phyloP scores from a whole-genome alignment of 108 stramenopile genomes.

The Craspedostauros australis region DNA sequence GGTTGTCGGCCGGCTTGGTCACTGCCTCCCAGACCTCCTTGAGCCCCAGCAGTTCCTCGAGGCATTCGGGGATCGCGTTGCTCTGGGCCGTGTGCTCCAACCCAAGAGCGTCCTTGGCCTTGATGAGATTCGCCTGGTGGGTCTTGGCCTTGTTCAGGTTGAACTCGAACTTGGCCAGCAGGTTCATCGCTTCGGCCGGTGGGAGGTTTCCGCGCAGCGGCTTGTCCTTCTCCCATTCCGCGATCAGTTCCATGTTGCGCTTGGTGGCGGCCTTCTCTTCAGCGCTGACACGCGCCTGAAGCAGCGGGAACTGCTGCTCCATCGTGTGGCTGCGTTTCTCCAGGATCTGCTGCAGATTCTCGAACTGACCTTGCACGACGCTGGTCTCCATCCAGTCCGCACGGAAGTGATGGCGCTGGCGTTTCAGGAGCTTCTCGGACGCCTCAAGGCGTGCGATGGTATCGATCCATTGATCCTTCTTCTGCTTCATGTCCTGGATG shows the following conservation, averaged over 20 bases:
- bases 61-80: conserved; percentile 45
- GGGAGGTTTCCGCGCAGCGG: conserved; percentile 80
- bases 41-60: conserved; percentile 77
- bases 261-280: conserved; percentile 85
- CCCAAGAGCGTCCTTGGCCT: conserved; percentile 85
- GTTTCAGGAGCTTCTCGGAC: conserved; percentile 82
- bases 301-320: conserved; percentile 87
- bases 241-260: conserved; percentile 59
- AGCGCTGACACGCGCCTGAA: conserved; percentile 87
- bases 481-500: conserved; percentile 81
- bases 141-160: conserved; percentile 64
- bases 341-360: conserved; percentile 84
- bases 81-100: conserved; percentile 58
- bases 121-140: conserved; percentile 72
- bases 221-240: conserved; percentile 79
- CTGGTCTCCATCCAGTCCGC: conserved; percentile 90
- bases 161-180: conserved; percentile 78
- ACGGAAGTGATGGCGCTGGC: conserved; percentile 82
- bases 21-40: conserved; percentile 91
- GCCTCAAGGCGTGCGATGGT: conserved; percentile 57
- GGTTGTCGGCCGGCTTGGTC: conserved; percentile 44
- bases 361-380: conserved; percentile 72
- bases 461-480: conserved; percentile 45
- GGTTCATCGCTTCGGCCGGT: conserved; percentile 76
- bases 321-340: conserved; percentile 74